A percentile compares a stretch with the other conserved stretches of the same genome.
These are phyloP conservation scores for Setaria italica DNA, from an alignment of 202 grass and related monocot genomes.

Conservation along the genomic window DNA sequence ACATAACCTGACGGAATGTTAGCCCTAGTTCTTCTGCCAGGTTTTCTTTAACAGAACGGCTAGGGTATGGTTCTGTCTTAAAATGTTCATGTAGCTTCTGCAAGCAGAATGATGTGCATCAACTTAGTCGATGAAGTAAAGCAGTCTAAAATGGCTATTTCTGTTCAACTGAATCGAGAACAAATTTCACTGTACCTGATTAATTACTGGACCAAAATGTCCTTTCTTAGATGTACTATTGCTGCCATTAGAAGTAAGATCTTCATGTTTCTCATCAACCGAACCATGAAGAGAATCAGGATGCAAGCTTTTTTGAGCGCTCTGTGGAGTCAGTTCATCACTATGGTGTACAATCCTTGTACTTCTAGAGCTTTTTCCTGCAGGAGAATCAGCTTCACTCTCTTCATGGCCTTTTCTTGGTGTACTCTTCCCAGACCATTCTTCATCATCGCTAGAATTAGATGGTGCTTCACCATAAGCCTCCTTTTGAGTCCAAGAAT, in stretches of 20 bases:
- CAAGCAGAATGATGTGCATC: slow-evolving; percentile 40
- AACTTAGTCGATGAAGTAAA: slow-evolving; percentile 38
- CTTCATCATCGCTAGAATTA: slow-evolving; percentile 77
- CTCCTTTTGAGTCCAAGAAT: slow-evolving; percentile 69
- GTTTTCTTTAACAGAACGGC: slow-evolving; percentile 64
- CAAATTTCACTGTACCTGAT: slow-evolving; percentile 46
- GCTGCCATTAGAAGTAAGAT: slow-evolving; percentile 46
- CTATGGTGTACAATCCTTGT: slow-evolving; percentile 8
- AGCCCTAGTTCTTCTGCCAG: slow-evolving; percentile 75
- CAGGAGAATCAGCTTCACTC: slow-evolving; percentile 42
- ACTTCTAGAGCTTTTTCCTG: slow-evolving; percentile 36
- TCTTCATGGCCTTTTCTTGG: slow-evolving; percentile 54
- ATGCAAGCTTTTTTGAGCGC: slow-evolving; percentile 16
- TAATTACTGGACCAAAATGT: slow-evolving; percentile 48
- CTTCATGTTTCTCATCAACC: slow-evolving; percentile 32
- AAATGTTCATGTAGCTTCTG: slow-evolving; percentile 75
- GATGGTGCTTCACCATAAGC: slow-evolving; percentile 59
- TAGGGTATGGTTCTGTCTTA: slow-evolving; percentile 70
- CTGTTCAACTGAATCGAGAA: neutral
- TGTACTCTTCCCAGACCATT: slow-evolving; percentile 69
- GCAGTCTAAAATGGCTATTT: neutral
- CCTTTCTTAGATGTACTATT: slow-evolving; percentile 38
- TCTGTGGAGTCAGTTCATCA: slow-evolving; percentile 35
- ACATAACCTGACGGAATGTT: slow-evolving; percentile 64
- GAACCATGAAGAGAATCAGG: slow-evolving; percentile 40